phyloP scores from a whole-genome alignment of 1,284 basidiomycete species.

The Ustilago xerochloae region DNA sequence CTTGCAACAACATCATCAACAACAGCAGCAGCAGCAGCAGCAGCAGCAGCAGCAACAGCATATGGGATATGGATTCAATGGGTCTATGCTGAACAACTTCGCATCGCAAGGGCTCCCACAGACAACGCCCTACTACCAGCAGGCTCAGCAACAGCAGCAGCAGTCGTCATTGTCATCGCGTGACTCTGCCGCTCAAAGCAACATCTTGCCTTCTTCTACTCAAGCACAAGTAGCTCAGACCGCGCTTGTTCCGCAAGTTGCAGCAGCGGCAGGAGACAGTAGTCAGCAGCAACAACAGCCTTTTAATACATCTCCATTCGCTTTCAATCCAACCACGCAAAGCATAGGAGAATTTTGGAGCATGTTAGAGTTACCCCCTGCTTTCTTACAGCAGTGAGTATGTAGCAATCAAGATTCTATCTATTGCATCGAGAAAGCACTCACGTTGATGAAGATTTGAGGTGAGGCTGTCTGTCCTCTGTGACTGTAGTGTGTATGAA shows the following conservation, averaged over 20 bases:
- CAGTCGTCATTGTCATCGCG: too few species aligned
- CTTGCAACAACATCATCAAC: background rate
- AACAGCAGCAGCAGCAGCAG: background rate
- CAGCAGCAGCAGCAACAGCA: background rate
- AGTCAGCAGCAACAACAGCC: background rate
- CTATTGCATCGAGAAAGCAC: too few species aligned
- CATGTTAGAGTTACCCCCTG: slow-evolving; percentile 54
- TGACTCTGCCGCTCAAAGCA: background rate
- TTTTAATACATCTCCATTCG: slow-evolving; percentile 48
- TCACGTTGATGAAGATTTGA: too few species aligned
- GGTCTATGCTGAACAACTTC: background rate
- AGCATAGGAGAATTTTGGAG: slow-evolving; percentile 53
- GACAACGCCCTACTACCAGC: background rate
- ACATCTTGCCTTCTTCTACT: background rate
- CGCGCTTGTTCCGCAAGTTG: background rate
- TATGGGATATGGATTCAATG: slow-evolving; percentile 5
- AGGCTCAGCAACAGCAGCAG: slow-evolving; percentile 19
- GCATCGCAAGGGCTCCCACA: background rate
- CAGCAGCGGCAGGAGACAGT: slow-evolving; percentile 2
- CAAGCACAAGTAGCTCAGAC: background rate
- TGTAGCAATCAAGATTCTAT: too few species aligned
- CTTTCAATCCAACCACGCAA: slow-evolving; percentile 34
- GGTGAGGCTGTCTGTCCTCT: too few species aligned
- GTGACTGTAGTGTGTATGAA: too few species aligned
- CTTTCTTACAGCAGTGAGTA: slow-evolving; percentile 39